Evolutionary conservation across 2,329 filamentous ascomycete species (phyloP), one percentile per base, ranked within the genome.

Genomic region (Aureobasidium subglaciale): DNA sequence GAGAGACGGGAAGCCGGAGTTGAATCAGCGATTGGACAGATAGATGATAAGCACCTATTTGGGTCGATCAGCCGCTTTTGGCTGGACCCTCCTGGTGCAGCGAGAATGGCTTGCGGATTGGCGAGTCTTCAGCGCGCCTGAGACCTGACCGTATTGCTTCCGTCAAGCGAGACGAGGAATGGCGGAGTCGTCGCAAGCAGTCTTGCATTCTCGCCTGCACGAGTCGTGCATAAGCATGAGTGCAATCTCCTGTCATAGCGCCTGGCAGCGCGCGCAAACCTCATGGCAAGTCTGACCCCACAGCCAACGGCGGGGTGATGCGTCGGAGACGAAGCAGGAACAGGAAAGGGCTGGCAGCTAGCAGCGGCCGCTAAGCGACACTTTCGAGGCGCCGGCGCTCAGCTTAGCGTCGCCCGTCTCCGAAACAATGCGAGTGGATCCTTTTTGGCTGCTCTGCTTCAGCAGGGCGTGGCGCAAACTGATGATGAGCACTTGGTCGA

Each of bases 241-340:
- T 13, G 16, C 24, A 53, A 41, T 53, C 27, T 32, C 40, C 20
- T 34, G 50, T 43, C 38, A 54, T 42, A 54, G 38, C 50, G 48
- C 35, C 43, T 46, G 29, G 43, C 43, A 46, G 35, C 35, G 50
- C 35, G 37, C 48, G 50, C 50, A 54, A 43, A 54, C 50, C 50
- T 54, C 50, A 54, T 54, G 37, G 50, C 50, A 54, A 54, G 50
- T 34, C 29, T 25, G 34, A 54, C 50, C 50, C 50, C 50, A 54
- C 49, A 34, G 10, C 16, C 15, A 43, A 54, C 50, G 50, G 50
- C 29, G 38, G 50, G 38, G 50, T 54, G 50, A 54, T 54, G 50
- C 38, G 50, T 42, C 50, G 50, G 50, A 43, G 20, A 43, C 50
- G 50, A 52, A 54, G 50, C 50, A 54, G 50, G 50, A 54, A 54